A percentile compares a stretch with the other conserved stretches of the same genome.
Conservation (phyloP, 176 grass and related monocot species). For the Tillandsia fasciculata region DNA sequence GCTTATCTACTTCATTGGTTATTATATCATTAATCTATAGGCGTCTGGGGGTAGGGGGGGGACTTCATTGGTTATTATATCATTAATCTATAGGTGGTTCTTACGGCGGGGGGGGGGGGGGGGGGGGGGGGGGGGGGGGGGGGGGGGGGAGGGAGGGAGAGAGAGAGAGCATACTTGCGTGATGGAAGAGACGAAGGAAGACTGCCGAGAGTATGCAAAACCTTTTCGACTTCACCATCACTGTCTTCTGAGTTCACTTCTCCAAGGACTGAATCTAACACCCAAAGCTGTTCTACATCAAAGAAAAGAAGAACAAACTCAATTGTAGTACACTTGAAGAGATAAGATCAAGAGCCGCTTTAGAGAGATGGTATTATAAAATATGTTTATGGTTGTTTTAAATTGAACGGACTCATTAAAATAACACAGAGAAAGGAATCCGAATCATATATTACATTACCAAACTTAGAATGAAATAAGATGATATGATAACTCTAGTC, state of each 20-base stretch:
- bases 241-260: conserved; percentile 56
- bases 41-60: not conserved
- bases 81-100: no score
- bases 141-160: not conserved
- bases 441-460: no score
- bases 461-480: no score
- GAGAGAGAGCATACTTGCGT: conserved; percentile 47
- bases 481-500: no score
- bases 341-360: not conserved
- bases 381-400: no score
- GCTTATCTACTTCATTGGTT: no score
- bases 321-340: not conserved
- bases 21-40: not conserved
- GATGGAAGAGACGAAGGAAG: conserved; percentile 68
- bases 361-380: no score
- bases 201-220: conserved; percentile 61
- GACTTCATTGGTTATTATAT: no score
- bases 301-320: conserved; percentile 15
- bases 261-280: conserved; percentile 90
- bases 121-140: no score
- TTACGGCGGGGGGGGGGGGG: no score
- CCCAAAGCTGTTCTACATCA: conserved; percentile 89
- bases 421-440: no score
- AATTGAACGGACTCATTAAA: no score
- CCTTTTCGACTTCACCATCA: conserved; percentile 74